Conservation (phyloP, 371 early-diverging fungal genomes). For the Mucor mucedo region DNA sequence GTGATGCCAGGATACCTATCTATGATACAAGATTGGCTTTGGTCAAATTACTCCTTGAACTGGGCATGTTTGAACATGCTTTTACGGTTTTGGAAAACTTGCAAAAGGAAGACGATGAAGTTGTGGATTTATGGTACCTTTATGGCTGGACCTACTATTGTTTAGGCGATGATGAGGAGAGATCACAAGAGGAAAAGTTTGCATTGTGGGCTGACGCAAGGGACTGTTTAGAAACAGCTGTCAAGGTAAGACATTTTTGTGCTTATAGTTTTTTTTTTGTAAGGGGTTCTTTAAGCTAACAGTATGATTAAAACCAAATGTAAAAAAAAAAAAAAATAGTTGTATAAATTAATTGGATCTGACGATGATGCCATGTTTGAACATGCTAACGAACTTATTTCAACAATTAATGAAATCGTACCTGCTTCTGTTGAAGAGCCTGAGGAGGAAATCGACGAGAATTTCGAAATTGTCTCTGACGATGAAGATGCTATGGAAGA, state of each 20-base stretch:
- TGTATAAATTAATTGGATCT: slow-evolving; percentile 59
- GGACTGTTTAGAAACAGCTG: slow-evolving; percentile 76
- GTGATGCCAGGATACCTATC: slow-evolving; percentile 71
- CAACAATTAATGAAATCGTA: slow-evolving; percentile 55
- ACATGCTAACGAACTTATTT: slow-evolving; percentile 71
- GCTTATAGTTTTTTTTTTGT: not conserved
- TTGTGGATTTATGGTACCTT: slow-evolving; percentile 91
- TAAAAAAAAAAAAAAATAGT: slow-evolving; percentile 32
- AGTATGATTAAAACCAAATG: no score
- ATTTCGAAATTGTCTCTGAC: slow-evolving; percentile 44
- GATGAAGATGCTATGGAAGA: slow-evolving; percentile 56
- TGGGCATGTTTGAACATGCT: slow-evolving; percentile 78
- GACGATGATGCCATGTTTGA: slow-evolving; percentile 75
- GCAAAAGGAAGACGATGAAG: slow-evolving; percentile 90
- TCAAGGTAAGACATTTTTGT: slow-evolving; percentile 57
- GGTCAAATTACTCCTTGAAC: slow-evolving; percentile 84
- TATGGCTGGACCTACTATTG: slow-evolving; percentile 91
- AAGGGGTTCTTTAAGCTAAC: not conserved
- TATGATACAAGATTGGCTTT: slow-evolving; percentile 81
- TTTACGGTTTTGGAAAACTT: slow-evolving; percentile 78
- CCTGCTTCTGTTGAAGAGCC: slow-evolving; percentile 51
- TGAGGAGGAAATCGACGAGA: slow-evolving; percentile 43
- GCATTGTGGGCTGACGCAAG: slow-evolving; percentile 72
- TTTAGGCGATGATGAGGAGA: slow-evolving; percentile 70
- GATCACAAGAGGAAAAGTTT: slow-evolving; percentile 54